These are phyloP conservation scores for Arctium minus DNA, from an alignment of 129 eudicot species.

Conservation along the genomic window DNA sequence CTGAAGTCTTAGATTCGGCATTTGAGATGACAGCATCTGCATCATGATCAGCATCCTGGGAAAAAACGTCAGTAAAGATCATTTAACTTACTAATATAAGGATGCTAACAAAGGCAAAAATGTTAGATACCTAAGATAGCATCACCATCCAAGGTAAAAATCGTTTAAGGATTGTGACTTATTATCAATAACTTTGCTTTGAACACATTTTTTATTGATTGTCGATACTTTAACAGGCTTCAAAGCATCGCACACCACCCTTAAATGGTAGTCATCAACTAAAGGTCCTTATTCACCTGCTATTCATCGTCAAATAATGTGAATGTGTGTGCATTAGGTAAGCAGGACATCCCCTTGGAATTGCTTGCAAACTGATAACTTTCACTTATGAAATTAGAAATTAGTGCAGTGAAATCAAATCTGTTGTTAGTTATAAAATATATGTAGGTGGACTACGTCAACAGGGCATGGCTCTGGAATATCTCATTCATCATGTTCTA, in stretches of 20 bases:
- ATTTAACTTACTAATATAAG: background rate
- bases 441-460: background rate
- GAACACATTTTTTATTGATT: background rate
- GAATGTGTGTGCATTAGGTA: background rate
- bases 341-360: background rate
- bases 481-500: background rate
- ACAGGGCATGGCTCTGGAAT: background rate
- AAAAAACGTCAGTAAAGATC: constrained; percentile 9
- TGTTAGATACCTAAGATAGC: background rate
- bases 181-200: constrained; percentile 2
- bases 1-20: constrained; percentile 51
- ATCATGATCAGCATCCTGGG: constrained; percentile 60
- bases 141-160: background rate
- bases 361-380: background rate
- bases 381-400: background rate
- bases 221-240: background rate
- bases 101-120: constrained; percentile 3
- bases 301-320: background rate
- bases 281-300: background rate
- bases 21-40: constrained; percentile 50
- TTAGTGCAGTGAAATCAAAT: background rate
- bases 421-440: background rate
- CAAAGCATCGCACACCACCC: background rate
- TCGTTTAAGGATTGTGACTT: background rate
- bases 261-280: background rate